phyloP scores from a whole-genome alignment of 129 eudicot genomes.

The Centaurea solstitialis region DNA sequence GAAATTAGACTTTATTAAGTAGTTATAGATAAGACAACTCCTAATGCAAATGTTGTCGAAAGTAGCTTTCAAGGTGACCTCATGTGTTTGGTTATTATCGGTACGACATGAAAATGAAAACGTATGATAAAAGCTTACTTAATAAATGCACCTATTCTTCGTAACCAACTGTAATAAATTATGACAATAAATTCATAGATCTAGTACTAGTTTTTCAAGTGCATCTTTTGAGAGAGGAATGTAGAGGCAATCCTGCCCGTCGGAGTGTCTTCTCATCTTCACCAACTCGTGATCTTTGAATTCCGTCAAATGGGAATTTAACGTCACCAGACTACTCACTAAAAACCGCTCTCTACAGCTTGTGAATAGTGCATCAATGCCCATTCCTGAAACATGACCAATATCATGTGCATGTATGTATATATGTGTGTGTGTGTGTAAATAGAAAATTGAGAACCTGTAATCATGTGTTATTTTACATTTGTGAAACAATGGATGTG shows the following conservation, averaged over 20 bases:
- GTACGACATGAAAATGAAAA: not conserved
- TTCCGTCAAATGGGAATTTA: slow-evolving; percentile 92
- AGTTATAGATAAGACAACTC: not conserved
- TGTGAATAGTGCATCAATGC: slow-evolving; percentile 65
- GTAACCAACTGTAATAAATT: not conserved
- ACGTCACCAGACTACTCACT: slow-evolving; percentile 86
- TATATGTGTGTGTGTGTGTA: too few species aligned
- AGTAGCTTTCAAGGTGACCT: not conserved
- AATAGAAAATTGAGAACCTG: too few species aligned
- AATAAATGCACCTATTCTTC: not conserved
- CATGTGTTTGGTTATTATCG: not conserved
- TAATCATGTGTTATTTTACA: too few species aligned
- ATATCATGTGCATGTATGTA: not conserved
- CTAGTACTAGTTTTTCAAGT: slow-evolving; percentile 68
- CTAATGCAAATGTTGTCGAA: not conserved
- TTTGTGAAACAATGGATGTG: too few species aligned
- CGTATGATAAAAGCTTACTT: not conserved
- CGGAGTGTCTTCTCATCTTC: slow-evolving; percentile 77
- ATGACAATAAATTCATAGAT: slow-evolving; percentile 19
- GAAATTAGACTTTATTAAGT: too few species aligned
- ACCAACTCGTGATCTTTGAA: slow-evolving; percentile 90
- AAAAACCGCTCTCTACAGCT: slow-evolving; percentile 86
- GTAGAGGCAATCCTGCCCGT: slow-evolving; percentile 86
- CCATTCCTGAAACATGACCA: slow-evolving; percentile 63
- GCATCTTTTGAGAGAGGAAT: slow-evolving; percentile 83